Conservation (phyloP, 345 rosid genomes). For the Eutrema heterophyllum region DNA sequence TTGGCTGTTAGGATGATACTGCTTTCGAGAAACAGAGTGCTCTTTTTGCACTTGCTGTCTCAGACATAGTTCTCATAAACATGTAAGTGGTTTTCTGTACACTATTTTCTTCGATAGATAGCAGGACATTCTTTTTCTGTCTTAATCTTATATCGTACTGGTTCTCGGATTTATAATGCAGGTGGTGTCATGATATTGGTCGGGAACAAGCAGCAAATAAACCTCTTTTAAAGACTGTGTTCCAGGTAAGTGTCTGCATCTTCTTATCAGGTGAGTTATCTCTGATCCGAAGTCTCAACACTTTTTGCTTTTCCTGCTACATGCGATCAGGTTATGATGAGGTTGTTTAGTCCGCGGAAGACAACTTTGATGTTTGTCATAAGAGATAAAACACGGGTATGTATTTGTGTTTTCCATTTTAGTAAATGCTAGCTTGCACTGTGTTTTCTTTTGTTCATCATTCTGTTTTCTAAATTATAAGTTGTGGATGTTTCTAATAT, state of each 20-base stretch:
- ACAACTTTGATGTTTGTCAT: slow-evolving; percentile 97
- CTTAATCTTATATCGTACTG: not conserved
- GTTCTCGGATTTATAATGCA: slow-evolving; percentile 31
- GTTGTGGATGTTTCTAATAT: slow-evolving; percentile 17
- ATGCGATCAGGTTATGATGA: slow-evolving; percentile 89
- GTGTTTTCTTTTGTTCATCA: not conserved
- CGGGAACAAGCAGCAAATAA: slow-evolving; percentile 99
- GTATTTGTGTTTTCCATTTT: slow-evolving; percentile 16
- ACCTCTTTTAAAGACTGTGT: slow-evolving; percentile 95
- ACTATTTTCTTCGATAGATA: slow-evolving; percentile 3
- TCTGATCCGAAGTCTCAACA: slow-evolving; percentile 8
- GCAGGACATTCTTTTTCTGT: not conserved
- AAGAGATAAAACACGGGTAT: slow-evolving; percentile 95
- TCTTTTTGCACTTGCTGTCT: slow-evolving; percentile 96
- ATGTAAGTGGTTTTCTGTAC: slow-evolving; percentile 52
- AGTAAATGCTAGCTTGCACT: not conserved
- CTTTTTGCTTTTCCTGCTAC: slow-evolving; percentile 7
- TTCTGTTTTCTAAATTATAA: not conserved
- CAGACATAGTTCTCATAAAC: slow-evolving; percentile 96
- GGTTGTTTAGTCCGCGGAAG: slow-evolving; percentile 98
- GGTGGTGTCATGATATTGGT: slow-evolving; percentile 99
- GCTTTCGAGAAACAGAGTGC: slow-evolving; percentile 99
- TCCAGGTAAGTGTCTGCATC: slow-evolving; percentile 58
- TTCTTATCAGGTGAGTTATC: slow-evolving; percentile 11
- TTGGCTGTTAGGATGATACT: slow-evolving; percentile 76